Base-by-base conservation (phyloP, 2,329 filamentous ascomycete species). In the Fusarium sp. region DNA sequence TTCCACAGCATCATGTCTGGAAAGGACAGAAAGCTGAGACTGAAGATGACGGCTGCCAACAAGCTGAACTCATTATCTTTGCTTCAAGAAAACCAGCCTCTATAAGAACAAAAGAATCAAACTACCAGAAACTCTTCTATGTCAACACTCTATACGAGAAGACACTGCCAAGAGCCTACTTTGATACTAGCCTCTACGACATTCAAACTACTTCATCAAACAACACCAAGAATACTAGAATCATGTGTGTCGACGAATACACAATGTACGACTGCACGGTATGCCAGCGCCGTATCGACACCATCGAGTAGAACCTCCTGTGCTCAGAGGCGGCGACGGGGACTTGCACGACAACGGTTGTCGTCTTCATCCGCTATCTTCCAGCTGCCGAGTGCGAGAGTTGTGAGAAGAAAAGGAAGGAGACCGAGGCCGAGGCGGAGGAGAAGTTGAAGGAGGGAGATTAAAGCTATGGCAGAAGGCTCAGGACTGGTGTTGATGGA, bases 211-310 rank as follows among this genome's bases (percentile, higher is more conserved):
- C 21, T 27, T 43, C 23, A 18, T 21, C 11, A 20, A 41, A 5
- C 25, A 46, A 55, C 16, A 20, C 13, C 5, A 10, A 16, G 40
- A 12, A 9, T 34, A 34, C 21, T 18, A 27, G 14, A 23, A 34
- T 20, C n/a, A 70, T 71, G 67, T 71, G 67, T 28, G 25, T 50
- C 28, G 23, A 45, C 4, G 49, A 49, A 13, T 56, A 40, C n/a
- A 66, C 45, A 14, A 71, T 60, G 30, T 71, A 59, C 49, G 67
- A 70, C 55, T 70, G 67, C 32, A 55, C 50, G 28, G 48, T 57
- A 37, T 71, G 67, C 20, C 67, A 71, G 21, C 50, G 63, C 45
- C 58, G 54, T 54, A 49, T 70, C 27, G 18, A 40, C 14, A 49
- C 50, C 21, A 50, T 50, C 21, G 56, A 71, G 50, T 53, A 54